phyloP scores from a whole-genome alignment of 176 grass and related monocot species.

The Chloris gayana region DNA sequence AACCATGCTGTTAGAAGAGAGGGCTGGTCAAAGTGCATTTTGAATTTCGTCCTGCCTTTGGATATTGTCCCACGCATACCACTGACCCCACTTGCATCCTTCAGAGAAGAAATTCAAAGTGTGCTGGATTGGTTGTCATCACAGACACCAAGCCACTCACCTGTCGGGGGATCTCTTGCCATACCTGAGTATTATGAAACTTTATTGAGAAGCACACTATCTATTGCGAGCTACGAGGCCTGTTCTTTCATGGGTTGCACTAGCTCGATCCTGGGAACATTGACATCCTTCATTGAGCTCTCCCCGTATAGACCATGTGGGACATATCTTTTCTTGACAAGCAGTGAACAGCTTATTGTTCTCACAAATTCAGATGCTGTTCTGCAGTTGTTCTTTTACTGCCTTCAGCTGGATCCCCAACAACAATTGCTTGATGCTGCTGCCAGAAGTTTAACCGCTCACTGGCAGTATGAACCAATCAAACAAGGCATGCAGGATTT shows the following conservation, averaged over 20 bases:
- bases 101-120: conserved; percentile 68
- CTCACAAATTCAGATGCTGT: conserved; percentile 81
- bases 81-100: conserved; percentile 63
- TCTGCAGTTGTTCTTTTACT: conserved; percentile 86
- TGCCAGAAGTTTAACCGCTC: conserved; percentile 71
- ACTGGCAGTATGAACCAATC: conserved; percentile 78
- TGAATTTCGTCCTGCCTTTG: conserved; percentile 75
- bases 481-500: conserved; percentile 56
- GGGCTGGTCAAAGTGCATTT: conserved; percentile 79
- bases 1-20: conserved; percentile 83
- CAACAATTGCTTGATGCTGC: conserved; percentile 71
- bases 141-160: conserved; percentile 56
- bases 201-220: conserved; percentile 70
- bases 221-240: conserved; percentile 80
- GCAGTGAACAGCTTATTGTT: conserved; percentile 52
- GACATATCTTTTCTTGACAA: conserved; percentile 66
- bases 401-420: conserved; percentile 68
- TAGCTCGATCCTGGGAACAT: conserved; percentile 69
- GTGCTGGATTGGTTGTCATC: conserved; percentile 70
- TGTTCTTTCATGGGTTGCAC: conserved; percentile 95
- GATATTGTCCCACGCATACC: conserved; percentile 83
- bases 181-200: conserved; percentile 67
- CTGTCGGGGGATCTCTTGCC: conserved; percentile 45
- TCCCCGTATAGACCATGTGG: conserved; percentile 91
- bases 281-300: conserved; percentile 84